Conservation (phyloP, 345 rosid species). For the Eucalyptus coolabah region DNA sequence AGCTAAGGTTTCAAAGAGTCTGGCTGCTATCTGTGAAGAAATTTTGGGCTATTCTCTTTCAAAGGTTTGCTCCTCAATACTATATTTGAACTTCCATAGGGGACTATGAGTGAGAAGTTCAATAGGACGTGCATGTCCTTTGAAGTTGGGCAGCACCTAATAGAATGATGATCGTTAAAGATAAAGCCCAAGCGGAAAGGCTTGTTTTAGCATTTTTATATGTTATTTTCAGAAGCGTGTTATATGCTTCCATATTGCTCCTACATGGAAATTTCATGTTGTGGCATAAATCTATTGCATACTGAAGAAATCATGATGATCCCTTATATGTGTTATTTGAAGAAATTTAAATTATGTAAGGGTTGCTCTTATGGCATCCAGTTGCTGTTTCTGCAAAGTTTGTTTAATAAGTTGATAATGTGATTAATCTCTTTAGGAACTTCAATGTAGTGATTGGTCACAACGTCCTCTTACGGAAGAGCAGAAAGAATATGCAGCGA, state of each 20-base stretch:
- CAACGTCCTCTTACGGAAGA: conserved; percentile 88
- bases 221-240: background rate
- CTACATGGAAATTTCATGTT: background rate
- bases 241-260: background rate
- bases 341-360: background rate
- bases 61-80: conserved; percentile 36
- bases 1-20: conserved; percentile 61
- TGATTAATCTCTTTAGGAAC: conserved; percentile 48
- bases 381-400: background rate
- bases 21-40: conserved; percentile 64
- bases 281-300: background rate
- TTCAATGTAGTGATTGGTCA: conserved; percentile 99
- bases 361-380: background rate
- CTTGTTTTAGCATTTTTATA: background rate
- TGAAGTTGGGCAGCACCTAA: background rate
- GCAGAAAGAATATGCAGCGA: conserved; percentile 80
- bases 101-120: background rate
- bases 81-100: background rate
- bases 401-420: conserved; percentile 5
- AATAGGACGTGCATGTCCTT: background rate
- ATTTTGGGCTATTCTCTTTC: conserved; percentile 56
- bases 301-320: background rate
- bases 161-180: background rate
- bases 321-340: background rate
- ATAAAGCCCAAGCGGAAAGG: background rate